These are phyloP conservation scores for Saksenaea vasiformis DNA, from an alignment of 371 early-diverging fungal genomes.

Conservation along the genomic window DNA sequence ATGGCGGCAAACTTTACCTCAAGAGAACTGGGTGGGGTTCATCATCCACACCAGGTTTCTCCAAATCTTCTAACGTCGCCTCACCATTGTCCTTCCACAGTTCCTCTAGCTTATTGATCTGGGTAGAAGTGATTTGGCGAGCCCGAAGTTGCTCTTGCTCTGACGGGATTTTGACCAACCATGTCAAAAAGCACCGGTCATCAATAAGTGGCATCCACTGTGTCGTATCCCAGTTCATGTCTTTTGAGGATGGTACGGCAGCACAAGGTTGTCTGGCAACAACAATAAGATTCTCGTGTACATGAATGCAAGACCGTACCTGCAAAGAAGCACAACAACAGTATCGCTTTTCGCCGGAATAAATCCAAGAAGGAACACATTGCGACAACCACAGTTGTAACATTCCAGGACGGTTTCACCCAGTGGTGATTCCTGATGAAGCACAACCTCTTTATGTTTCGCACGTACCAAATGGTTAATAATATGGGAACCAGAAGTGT, in stretches of 20 bases:
- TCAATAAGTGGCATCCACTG: conserved; percentile 97
- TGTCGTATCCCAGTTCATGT: conserved; percentile 94
- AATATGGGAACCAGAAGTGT: conserved; percentile 94
- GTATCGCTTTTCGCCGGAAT: conserved; percentile 98
- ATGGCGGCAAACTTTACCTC: conserved; percentile 40
- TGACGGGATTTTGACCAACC: conserved; percentile 93
- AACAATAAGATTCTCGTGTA: neutral
- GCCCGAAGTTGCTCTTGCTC: conserved; percentile 87
- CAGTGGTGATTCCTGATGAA: conserved; percentile 89
- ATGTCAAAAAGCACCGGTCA: conserved; percentile 90
- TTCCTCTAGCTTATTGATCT: conserved; percentile 90
- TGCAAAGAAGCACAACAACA: conserved; percentile 95
- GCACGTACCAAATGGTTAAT: conserved; percentile 94
- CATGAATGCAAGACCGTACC: conserved; percentile 49
- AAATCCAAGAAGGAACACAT: conserved; percentile 96
- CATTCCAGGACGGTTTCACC: conserved; percentile 96
- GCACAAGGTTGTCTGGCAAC: conserved; percentile 87
- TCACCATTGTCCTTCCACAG: conserved; percentile 85
- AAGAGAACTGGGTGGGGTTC: conserved; percentile 85
- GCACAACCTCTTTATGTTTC: conserved; percentile 91
- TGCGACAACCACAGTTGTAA: conserved; percentile 95
- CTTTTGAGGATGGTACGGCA: conserved; percentile 84
- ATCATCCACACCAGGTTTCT: conserved; percentile 83
- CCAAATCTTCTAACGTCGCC: conserved; percentile 84
- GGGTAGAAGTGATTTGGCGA: conserved; percentile 80